A percentile compares a stretch with the other conserved stretches of the same genome.
phyloP scores from a whole-genome alignment of 2,329 filamentous ascomycete genomes.

The Neoarthrinium moseri region DNA sequence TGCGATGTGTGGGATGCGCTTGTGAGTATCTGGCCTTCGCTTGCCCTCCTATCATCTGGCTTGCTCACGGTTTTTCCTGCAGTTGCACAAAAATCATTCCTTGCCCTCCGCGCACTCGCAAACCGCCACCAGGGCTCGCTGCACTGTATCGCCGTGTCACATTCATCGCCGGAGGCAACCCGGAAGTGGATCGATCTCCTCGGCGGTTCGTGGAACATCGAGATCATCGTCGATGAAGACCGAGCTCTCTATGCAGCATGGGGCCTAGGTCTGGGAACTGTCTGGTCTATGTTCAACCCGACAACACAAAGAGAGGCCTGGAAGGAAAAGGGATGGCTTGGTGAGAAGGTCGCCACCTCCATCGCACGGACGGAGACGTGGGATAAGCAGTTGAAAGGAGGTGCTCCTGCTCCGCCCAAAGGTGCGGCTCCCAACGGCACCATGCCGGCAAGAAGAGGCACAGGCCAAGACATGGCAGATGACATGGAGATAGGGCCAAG shows the following conservation, averaged over 20 bases:
- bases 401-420: constrained; percentile 14
- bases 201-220: constrained; percentile 56
- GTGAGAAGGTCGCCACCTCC: constrained; percentile 46
- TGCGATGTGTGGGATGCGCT: constrained; percentile 55
- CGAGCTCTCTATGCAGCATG: constrained; percentile 57
- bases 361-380: constrained; percentile 34
- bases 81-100: constrained; percentile 58
- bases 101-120: constrained; percentile 53
- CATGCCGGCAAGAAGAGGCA: constrained; percentile 43
- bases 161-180: constrained; percentile 56
- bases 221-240: constrained; percentile 55
- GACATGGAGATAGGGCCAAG: constrained; percentile 34
- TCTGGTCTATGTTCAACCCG: constrained; percentile 55
- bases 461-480: too few relatives aligned
- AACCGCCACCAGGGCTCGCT: constrained; percentile 48
- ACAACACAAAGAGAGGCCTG: constrained; percentile 50
- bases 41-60: constrained; percentile 4
- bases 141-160: constrained; percentile 58
- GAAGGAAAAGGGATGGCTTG: constrained; percentile 55
- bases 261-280: constrained; percentile 51
- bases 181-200: constrained; percentile 56
- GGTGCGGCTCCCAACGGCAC: constrained; percentile 29
- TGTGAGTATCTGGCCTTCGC: constrained; percentile 37
- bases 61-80: neutral
- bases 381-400: neutral